Evolutionary conservation across 1,139 yeast species (phyloP).

Genomic region (Sugiyamaella neomexicana): DNA sequence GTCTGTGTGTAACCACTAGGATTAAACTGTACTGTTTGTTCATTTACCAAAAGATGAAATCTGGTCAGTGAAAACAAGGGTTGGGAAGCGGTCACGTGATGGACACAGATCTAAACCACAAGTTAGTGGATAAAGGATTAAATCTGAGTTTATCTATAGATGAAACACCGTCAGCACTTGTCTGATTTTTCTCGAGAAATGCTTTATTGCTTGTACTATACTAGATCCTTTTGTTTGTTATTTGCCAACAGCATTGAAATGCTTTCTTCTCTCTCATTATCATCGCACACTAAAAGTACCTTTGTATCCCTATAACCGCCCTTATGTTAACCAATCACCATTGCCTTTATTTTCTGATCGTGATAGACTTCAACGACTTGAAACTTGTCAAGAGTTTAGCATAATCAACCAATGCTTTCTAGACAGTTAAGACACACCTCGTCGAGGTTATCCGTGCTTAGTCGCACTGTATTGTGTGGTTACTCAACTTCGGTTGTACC

Average conservation of each 20-base stretch:
- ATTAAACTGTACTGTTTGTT: background rate
- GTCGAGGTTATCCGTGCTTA: background rate
- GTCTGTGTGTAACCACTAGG: too few relatives aligned
- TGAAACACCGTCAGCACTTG: too few relatives aligned
- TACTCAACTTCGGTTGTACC: conserved; percentile 15
- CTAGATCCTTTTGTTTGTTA: too few relatives aligned
- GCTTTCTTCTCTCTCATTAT: too few relatives aligned
- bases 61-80: background rate
- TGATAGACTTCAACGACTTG: background rate
- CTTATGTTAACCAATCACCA: background rate
- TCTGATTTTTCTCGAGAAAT: too few relatives aligned
- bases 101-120: too few relatives aligned
- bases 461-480: background rate
- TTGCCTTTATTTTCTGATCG: background rate
- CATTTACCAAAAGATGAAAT: background rate
- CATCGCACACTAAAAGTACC: background rate
- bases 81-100: background rate
- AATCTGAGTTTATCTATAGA: too few relatives aligned
- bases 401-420: conserved; percentile 5
- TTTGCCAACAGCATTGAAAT: too few relatives aligned
- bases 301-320: background rate
- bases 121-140: too few relatives aligned
- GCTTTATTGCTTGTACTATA: too few relatives aligned
- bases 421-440: conserved; percentile 12
- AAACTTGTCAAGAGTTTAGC: background rate